Evolutionary conservation across 2,329 filamentous ascomycete genomes (phyloP), one percentile per base, ranked within the genome.

Genomic region (Fusarium piperis): DNA sequence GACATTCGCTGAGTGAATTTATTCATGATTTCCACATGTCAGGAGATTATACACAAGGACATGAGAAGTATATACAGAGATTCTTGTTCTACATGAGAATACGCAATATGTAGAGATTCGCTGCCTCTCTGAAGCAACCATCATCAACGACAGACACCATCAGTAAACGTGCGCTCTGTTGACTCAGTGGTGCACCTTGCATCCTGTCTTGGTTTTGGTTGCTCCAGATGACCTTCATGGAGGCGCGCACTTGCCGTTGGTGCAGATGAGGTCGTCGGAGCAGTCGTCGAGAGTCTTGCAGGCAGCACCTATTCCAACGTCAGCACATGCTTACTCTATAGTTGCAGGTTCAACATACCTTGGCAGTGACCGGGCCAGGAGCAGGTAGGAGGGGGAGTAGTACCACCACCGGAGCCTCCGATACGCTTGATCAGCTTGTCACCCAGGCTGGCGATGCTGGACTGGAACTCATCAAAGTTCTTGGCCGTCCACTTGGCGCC

Each of bases 401-500:
- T 57, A 33, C 23, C 9, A 16, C 58, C 23, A n/a, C 51, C 60
- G 44, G 41, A 59, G 33, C 52, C 60, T 16, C 74, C 77, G 48
- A 80, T 76, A 9, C 79, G 73, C 53, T 74, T 53, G n/a, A 91
- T 80, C 46, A 91, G 79, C 71, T 78, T 79, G 72, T 90, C 83
- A 1, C 89, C 89, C 1, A 89, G 75, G 0, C 66, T 73, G 58
- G 81, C 77, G 61, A 91, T 85, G 74, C 86, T 89, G n/a, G 70
- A 78, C 77, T 88, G 85, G 69, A 91, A 91, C 16, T 85, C 82
- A 10, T 79, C 78, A 28, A 81, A 85, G 67, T 78, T 84, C 8
- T 77, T 75, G 0, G 89, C 87, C 10, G 80, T 79, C 90, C 90
- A 92, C 32, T 85, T 80, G 0, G 89, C 89, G 20, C 83, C 83